Evolutionary conservation across 2,329 filamentous ascomycete genomes (phyloP).

Genomic region (Fusarium zealandicum): DNA sequence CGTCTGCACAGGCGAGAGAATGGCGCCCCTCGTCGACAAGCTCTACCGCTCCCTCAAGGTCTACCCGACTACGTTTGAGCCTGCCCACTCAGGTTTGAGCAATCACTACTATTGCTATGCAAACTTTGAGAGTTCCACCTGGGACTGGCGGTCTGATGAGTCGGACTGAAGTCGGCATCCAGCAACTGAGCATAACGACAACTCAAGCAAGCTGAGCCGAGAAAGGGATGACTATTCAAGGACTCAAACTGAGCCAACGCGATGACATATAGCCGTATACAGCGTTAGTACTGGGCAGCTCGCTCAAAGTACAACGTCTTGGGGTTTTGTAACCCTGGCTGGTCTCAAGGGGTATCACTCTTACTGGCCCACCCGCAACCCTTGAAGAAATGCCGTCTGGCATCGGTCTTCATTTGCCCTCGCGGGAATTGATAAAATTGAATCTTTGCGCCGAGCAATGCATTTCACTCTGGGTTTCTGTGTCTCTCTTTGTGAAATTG

Average conservation of each 20-base stretch:
- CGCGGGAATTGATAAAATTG: constrained; percentile 20
- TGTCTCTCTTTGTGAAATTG: constrained; percentile 6
- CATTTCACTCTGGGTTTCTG: constrained; percentile 19
- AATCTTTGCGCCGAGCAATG: constrained; percentile 34
- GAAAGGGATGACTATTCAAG: too few relatives aligned
- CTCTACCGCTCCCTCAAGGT: constrained; percentile 72
- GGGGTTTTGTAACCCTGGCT: too few relatives aligned
- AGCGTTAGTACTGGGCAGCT: too few relatives aligned
- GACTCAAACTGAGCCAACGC: too few relatives aligned
- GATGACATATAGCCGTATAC: too few relatives aligned
- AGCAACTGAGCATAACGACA: too few relatives aligned
- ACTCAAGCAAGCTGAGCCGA: too few relatives aligned
- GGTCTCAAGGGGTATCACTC: neutral
- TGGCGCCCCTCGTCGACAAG: constrained; percentile 69
- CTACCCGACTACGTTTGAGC: constrained; percentile 71
- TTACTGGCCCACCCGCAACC: neutral
- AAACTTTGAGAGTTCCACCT: constrained; percentile 72
- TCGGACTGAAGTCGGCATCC: constrained; percentile 6
- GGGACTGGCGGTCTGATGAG: constrained; percentile 50
- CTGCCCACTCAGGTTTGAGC: constrained; percentile 74
- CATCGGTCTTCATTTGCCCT: constrained; percentile 1
- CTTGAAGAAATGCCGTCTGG: constrained; percentile 2
- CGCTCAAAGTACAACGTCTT: too few relatives aligned
- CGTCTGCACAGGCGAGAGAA: constrained; percentile 79
- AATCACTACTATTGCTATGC: constrained; percentile 85